These are phyloP conservation scores for Zygosaccharomyces kombuchaensis DNA, from an alignment of 805 yeast species.

Conservation along the genomic window DNA sequence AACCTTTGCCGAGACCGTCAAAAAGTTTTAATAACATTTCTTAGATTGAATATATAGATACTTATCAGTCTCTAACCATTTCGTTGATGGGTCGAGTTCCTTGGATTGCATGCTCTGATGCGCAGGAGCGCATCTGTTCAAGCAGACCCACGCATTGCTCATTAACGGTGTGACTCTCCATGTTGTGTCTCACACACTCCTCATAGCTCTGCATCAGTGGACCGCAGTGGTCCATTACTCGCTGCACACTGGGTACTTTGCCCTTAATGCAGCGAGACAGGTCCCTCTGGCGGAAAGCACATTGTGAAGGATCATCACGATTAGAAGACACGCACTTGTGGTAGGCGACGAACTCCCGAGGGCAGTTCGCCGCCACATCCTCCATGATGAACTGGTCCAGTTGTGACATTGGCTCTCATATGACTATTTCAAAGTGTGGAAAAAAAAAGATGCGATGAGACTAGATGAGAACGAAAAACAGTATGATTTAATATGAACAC, in stretches of 20 bases:
- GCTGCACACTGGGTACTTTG: constrained; percentile 66
- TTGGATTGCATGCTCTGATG: constrained; percentile 28
- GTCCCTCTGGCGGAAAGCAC: constrained; percentile 51
- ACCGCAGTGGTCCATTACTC: constrained; percentile 60
- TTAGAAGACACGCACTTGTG: constrained; percentile 67
- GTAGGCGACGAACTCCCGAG: constrained; percentile 64
- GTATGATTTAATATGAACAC: constrained; percentile 7
- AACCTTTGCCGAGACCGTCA: constrained; percentile 48
- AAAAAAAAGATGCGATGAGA: background rate
- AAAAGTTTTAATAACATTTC: constrained; percentile 18
- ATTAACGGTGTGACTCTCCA: constrained; percentile 38
- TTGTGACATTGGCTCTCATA: constrained; percentile 23
- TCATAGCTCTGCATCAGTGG: constrained; percentile 59
- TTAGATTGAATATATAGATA: constrained; percentile 3
- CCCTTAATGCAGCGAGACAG: constrained; percentile 60
- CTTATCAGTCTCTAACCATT: constrained; percentile 9
- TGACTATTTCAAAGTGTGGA: background rate
- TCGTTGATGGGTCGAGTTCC: constrained; percentile 21
- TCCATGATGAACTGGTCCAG: constrained; percentile 73
- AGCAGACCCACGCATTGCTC: constrained; percentile 52
- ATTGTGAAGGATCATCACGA: constrained; percentile 46
- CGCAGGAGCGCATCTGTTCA: constrained; percentile 60
- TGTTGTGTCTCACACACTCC: constrained; percentile 50
- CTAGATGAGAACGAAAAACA: background rate
- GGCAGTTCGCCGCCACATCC: constrained; percentile 75